phyloP scores from a whole-genome alignment of 2,329 filamentous ascomycete genomes.

The Aspergillus sp. region DNA sequence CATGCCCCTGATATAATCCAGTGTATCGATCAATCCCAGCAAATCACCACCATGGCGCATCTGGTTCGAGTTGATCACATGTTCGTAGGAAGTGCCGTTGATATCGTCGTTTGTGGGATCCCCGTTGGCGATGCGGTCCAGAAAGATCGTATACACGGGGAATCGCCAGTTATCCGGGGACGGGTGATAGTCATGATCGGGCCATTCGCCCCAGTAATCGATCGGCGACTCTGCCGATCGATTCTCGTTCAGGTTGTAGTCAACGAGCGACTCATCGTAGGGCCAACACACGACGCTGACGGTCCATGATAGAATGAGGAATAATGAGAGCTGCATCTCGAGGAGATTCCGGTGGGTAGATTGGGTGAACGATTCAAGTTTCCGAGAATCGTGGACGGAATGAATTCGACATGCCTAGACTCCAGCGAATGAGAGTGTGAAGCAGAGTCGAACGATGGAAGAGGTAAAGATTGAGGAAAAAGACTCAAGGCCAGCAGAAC shows the following conservation, averaged over 20 bases:
- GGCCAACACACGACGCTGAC: slow-evolving; percentile 22
- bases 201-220: slow-evolving; percentile 56
- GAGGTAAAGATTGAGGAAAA: no score
- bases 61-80: slow-evolving; percentile 57
- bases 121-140: slow-evolving; percentile 62
- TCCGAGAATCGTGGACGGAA: no score
- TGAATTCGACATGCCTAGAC: no score
- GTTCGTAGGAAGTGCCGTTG: slow-evolving; percentile 58
- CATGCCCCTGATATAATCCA: slow-evolving; percentile 63
- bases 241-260: slow-evolving; percentile 61
- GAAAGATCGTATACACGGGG: slow-evolving; percentile 61
- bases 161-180: slow-evolving; percentile 62
- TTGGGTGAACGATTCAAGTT: no score
- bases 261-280: slow-evolving; percentile 47
- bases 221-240: slow-evolving; percentile 49
- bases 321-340: no score
- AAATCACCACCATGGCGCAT: slow-evolving; percentile 61
- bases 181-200: slow-evolving; percentile 46
- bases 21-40: slow-evolving; percentile 52
- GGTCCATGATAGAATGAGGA: no score
- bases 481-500: no score
- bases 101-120: slow-evolving; percentile 61
- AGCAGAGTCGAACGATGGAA: no score
- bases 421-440: no score
- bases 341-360: no score